phyloP scores from a whole-genome alignment of 768 basidiomycete species.

The Phlebiopsis flavidoalba region DNA sequence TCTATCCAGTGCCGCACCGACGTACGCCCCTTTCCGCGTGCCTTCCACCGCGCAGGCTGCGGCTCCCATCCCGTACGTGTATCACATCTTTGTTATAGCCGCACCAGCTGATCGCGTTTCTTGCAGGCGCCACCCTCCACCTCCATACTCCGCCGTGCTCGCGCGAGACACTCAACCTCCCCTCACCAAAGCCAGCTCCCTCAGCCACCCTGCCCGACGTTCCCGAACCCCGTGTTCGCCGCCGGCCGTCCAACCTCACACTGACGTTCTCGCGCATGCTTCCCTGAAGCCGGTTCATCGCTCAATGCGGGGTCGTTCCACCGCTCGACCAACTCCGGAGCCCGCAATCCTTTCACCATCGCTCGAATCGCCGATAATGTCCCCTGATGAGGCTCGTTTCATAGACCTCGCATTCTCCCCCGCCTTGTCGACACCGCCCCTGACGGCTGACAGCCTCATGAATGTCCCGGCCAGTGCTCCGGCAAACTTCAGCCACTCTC shows the following conservation, averaged over 20 bases:
- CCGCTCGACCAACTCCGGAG: slow-evolving; percentile 21
- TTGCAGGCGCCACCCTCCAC: slow-evolving; percentile 3
- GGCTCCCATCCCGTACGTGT: not conserved
- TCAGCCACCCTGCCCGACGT: slow-evolving; percentile 45
- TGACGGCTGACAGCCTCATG: slow-evolving; percentile 19
- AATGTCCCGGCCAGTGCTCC: slow-evolving; percentile 20
- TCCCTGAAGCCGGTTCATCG: slow-evolving; percentile 7
- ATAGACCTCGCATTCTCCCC: slow-evolving; percentile 18
- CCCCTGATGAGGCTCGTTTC: slow-evolving; percentile 16
- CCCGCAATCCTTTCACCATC: slow-evolving; percentile 16
- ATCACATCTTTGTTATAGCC: not conserved
- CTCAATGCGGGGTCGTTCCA: slow-evolving; percentile 6
- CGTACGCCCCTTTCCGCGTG: slow-evolving; percentile 1
- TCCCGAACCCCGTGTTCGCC: slow-evolving; percentile 22
- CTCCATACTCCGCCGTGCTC: slow-evolving; percentile 28
- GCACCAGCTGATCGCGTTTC: slow-evolving; percentile 8
- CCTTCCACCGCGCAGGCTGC: not conserved
- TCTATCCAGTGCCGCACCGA: not conserved
- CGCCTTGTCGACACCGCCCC: slow-evolving; percentile 8
- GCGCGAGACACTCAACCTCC: slow-evolving; percentile 44
- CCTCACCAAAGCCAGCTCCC: slow-evolving; percentile 58
- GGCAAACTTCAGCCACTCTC: slow-evolving; percentile 14
- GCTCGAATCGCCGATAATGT: slow-evolving; percentile 13
- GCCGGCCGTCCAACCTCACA: slow-evolving; percentile 21
- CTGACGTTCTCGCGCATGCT: slow-evolving; percentile 18